phyloP scores from a whole-genome alignment of 164 flowering plant genomes.

The Tinospora cordifolia region DNA sequence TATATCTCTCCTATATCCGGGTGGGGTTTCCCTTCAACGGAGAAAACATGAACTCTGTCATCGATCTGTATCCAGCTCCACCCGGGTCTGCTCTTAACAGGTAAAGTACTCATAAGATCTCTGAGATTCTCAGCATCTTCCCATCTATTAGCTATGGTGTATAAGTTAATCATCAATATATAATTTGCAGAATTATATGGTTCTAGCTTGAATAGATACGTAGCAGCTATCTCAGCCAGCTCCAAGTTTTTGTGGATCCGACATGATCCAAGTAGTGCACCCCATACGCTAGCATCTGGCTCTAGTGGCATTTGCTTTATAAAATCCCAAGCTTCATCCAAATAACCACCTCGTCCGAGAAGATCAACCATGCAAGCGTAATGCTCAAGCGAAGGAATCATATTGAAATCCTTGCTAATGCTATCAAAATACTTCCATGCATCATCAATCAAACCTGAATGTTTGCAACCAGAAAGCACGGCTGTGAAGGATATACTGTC shows the following conservation, averaged over 20 bases:
- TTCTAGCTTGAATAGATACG: constrained; percentile 41
- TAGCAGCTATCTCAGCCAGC: constrained; percentile 48
- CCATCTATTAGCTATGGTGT: constrained; percentile 39
- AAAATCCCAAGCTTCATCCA: constrained; percentile 67
- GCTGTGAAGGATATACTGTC: constrained; percentile 59
- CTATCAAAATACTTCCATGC: constrained; percentile 61
- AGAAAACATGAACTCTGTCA: constrained; percentile 38
- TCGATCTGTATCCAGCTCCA: constrained; percentile 60
- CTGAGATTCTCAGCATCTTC: constrained; percentile 38
- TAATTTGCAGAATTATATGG: constrained; percentile 57
- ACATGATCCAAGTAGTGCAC: constrained; percentile 55
- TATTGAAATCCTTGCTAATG: constrained; percentile 35
- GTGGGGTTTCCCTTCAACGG: constrained; percentile 33
- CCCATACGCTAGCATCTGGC: constrained; percentile 60
- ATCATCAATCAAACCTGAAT: constrained; percentile 48
- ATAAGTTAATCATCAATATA: constrained; percentile 41
- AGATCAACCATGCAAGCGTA: constrained; percentile 76
- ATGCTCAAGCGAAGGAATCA: constrained; percentile 52
- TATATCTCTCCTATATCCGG: constrained; percentile 50
- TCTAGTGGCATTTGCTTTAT: constrained; percentile 44
- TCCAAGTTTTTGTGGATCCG: constrained; percentile 35
- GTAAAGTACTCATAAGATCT: constrained; percentile 28
- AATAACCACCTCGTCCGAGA: constrained; percentile 53
- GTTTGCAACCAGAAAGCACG: constrained; percentile 50
- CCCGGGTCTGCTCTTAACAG: constrained; percentile 26